Evolutionary conservation across 192 early-diverging fungal species (phyloP).

Genomic region (Phlyctochytrium arcticum): DNA sequence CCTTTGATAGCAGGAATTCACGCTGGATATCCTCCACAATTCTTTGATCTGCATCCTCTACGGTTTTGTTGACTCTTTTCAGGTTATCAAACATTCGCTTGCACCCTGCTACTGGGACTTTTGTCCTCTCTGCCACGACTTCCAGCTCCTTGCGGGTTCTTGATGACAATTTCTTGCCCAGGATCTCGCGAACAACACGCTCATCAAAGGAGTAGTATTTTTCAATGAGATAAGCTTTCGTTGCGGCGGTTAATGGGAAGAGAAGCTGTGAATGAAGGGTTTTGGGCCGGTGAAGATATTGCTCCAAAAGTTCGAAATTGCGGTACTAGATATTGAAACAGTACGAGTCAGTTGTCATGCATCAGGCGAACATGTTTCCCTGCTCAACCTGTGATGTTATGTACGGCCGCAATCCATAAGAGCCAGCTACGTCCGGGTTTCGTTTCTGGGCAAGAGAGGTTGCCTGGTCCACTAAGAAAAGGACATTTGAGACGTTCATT

Average conservation of each 20-base stretch:
- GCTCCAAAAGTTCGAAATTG: conserved; percentile 45
- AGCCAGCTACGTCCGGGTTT: not conserved
- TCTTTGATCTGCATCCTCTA: conserved; percentile 54
- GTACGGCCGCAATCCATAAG: conserved; percentile 1
- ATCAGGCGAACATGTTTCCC: not conserved
- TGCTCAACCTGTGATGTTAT: conserved; percentile 26
- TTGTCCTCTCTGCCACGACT: conserved; percentile 29
- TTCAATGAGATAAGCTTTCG: conserved; percentile 33
- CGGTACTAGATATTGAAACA: too few species aligned
- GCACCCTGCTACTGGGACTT: conserved; percentile 39
- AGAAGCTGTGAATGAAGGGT: conserved; percentile 33
- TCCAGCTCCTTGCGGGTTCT: conserved; percentile 47
- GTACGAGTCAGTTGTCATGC: not conserved
- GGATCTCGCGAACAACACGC: conserved; percentile 38
- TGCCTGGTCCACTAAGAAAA: conserved; percentile 28
- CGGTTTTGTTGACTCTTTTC: conserved; percentile 55
- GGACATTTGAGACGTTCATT: conserved; percentile 2
- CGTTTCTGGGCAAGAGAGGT: conserved; percentile 1
- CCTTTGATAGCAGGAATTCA: conserved; percentile 48
- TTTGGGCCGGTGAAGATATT: conserved; percentile 39
- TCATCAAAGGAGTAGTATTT: conserved; percentile 46
- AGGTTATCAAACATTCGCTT: conserved; percentile 62
- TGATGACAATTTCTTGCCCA: conserved; percentile 54
- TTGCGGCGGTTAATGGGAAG: conserved; percentile 31
- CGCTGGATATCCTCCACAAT: conserved; percentile 40